Evolutionary conservation across 2,329 filamentous ascomycete species (phyloP), one percentile per base, ranked within the genome.

Genomic region (Bipolaris gigantea): DNA sequence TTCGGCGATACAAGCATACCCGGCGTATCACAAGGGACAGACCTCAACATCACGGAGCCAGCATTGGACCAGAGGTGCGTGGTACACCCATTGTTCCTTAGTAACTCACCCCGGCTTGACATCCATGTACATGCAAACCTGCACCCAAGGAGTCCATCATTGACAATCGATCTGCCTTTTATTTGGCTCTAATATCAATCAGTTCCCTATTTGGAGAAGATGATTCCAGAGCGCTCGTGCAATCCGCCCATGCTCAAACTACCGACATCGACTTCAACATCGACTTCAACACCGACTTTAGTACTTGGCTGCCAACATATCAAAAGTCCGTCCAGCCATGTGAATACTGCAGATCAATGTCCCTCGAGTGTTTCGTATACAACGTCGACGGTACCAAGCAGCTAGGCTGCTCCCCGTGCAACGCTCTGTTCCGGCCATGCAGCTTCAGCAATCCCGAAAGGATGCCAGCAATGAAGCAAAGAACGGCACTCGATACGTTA

Each of bases 331-430:
- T 73, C 32, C 69, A 76, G 44, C 69, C 77, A 27, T 81, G 79
- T 64, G 76, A 79, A 33, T 80, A 81, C 56, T 81, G 79, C 60
- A 70, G 73, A 21, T 76, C 75, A 2, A 76, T 67, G 61, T 71
- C 74, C n/a, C 72, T 81, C 33, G 73, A 79, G 50, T 81, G 79
- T 66, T 80, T 78, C 53, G 71, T 79, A 36, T 75, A 73, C 23
- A 72, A 73, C 49, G 57, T 63, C 34, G 74, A 73, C 15, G 71
- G 68, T 19, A 65, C 70, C 49, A 75, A 73, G 19, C 72, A 76
- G 35, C 65, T 70, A 8, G 70, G 66, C 23, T 81, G 79, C 60
- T 80, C 76, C 5, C 73, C 79, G 18, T 81, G 79, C 64, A 75
- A 73, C 44, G 75, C 77, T 35, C 64, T 81, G 30, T 80, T 80